phyloP scores from a whole-genome alignment of 441 rosid genomes.

The Erodium moschatum region DNA sequence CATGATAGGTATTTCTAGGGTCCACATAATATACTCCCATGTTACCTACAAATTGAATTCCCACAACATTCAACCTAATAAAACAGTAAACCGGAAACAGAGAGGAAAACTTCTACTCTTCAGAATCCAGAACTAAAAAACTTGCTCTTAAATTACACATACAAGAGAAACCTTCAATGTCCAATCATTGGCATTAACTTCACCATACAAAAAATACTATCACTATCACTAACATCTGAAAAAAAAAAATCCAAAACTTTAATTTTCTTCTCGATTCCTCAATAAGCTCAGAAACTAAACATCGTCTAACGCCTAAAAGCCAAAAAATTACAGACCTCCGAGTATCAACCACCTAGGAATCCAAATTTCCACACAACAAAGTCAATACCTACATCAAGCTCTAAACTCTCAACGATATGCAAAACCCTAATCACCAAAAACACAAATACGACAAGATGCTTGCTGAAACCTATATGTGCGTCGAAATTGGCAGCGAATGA shows the following conservation, averaged over 20 bases:
- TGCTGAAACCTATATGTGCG: neutral
- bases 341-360: neutral
- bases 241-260: neutral
- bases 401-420: neutral
- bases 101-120: neutral
- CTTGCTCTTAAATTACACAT: neutral
- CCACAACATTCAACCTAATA: neutral
- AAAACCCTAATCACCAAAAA: conserved; percentile 6
- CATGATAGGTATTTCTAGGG: neutral
- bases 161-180: neutral
- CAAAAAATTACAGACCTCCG: neutral
- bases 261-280: neutral
- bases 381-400: neutral
- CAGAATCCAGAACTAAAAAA: neutral
- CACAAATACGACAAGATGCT: neutral
- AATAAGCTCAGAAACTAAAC: neutral
- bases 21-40: neutral
- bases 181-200: neutral
- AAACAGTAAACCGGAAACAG: neutral
- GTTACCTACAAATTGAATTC: neutral
- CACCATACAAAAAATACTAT: neutral
- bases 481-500: neutral
- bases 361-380: neutral
- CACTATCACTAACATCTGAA: neutral
- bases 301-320: neutral